Base-by-base conservation (phyloP, 2,329 filamentous ascomycete genomes). In the Xylariaceae sp. region DNA sequence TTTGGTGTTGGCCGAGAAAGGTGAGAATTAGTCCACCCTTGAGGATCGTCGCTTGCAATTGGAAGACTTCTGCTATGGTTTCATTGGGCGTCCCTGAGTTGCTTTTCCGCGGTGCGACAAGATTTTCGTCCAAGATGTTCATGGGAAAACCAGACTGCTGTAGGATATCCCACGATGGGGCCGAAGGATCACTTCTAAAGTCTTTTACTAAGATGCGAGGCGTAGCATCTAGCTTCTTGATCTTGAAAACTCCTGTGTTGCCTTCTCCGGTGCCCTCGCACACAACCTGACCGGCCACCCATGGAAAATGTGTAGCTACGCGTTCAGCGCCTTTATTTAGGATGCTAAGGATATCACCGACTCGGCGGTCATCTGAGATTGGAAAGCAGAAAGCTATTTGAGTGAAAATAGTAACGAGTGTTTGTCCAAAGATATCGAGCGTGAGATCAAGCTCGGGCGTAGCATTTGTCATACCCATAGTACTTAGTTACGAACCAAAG, bases 41-140 rank as follows among this genome's bases (percentile, higher is more conserved):
- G 46, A 80, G 71, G 59, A 78, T 74, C 51, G 70, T 79, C 8
- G 68, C 69, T 59, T 79, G 77, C 2, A 78, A 53, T 4, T 73
- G 59, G 47, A 79, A 69, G 9, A 78, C 74, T 37, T 48, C 53
- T 26, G 48, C 48, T 10, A 9, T 18, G 6, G 42, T 24, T 8
- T 52, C 42, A 3, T 20, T 18, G 3, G 42, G 37, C 3, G 10
- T 3, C 7, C n/a, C 49, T 13, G n/a, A 15, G n/a, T 20, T 51
- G 0, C 74, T 76, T 10, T 64, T 70, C 39, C 66, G 60, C 3
- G 76, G 75, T 11, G 70, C 70, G 55, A 78, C 62, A 4, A 70
- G 42, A 15, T 52, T 57, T 53, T 74, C 75, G 8, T 46, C 27
- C 2, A 52, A 39, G 24, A 13, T 8, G 4, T 39, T 26, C 40